These are phyloP conservation scores for Diaporthe sp. DNA, from an alignment of 2,329 filamentous ascomycete genomes.

Conservation along the genomic window DNA sequence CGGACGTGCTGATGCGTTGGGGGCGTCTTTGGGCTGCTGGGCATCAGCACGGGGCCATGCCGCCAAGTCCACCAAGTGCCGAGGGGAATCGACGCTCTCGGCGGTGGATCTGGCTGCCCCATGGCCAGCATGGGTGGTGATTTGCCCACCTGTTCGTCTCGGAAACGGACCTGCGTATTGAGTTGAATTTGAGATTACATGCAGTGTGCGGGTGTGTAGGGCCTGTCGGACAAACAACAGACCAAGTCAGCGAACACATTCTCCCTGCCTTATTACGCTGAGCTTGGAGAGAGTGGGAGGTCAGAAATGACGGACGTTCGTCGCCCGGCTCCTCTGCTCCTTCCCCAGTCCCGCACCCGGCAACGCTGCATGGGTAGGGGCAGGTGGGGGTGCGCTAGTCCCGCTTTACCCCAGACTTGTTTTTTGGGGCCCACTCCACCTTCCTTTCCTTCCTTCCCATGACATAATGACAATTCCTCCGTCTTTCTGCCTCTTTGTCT, in stretches of 20 bases:
- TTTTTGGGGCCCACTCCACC: background rate
- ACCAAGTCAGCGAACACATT: background rate
- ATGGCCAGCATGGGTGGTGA: background rate
- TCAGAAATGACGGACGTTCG: background rate
- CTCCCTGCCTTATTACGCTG: no score
- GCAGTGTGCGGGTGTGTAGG: no score
- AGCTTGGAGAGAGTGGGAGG: background rate
- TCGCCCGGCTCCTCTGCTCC: background rate
- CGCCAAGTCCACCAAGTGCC: conserved; percentile 23
- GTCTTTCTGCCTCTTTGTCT: background rate
- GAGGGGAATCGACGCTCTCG: background rate
- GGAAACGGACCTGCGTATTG: background rate
- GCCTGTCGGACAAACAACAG: background rate
- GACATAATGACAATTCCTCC: conserved; percentile 5
- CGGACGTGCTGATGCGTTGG: background rate
- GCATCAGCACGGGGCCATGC: conserved; percentile 20
- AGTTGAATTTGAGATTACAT: background rate
- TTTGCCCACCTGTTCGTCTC: conserved; percentile 6
- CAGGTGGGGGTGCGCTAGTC: conserved; percentile 10
- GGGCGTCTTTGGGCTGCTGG: conserved; percentile 8
- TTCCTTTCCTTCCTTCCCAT: conserved; percentile 1
- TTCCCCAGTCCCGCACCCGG: background rate
- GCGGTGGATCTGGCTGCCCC: background rate
- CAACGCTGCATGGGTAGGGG: conserved; percentile 1
- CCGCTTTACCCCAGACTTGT: conserved; percentile 23